Evolutionary conservation across 345 rosid genomes (phyloP), one percentile per base, ranked within the genome.

Genomic region (Geranium rotundifolium): DNA sequence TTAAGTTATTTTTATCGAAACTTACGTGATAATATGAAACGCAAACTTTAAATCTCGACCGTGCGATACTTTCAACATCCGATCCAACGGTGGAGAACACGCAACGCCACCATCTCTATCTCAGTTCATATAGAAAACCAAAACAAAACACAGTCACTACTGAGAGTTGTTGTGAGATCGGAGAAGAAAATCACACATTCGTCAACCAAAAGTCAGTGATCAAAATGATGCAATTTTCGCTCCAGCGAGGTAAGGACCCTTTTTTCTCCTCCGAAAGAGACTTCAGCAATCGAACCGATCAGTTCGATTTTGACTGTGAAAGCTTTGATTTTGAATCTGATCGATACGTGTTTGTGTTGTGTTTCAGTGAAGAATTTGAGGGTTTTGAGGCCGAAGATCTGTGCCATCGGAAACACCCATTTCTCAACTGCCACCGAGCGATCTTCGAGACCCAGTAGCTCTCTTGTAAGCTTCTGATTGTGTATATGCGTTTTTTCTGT

Each of bases 401-500:
- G 80, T 19, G 76, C 73, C 56, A 62, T 67, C 46, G 60, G 80
- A 0, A 71, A 49, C 64, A 70, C 65, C 62, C 75, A 59, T 54
- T 77, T 72, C 72, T 79, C 99, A 41, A 82, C 93, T 5, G 87
- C 83, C 0, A 60, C 84, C 56, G 83, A 79, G 70, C 75, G 73
- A 14, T 83, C 86, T 69, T 70, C 80, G 13, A 71, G 65, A 46
- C 82, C 58, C 23, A 72, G 56, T 34, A 73, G 63, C 0, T 81
- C 87, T 62, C 78, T 73, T 74, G 97, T 92, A 74, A 72, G 75
- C 61, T 54, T 29, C 1, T 8, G 2, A 61, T 55, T 13, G 23
- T 41, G 57, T 57, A 19, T 19, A 13, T 29, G 29, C 14, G 46
- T 63, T 16, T 63, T 63, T 16, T 63, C 30, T 23, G 55, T 31